Base-by-base conservation (phyloP, 2,329 filamentous ascomycete species). In the Xylaria sp. region DNA sequence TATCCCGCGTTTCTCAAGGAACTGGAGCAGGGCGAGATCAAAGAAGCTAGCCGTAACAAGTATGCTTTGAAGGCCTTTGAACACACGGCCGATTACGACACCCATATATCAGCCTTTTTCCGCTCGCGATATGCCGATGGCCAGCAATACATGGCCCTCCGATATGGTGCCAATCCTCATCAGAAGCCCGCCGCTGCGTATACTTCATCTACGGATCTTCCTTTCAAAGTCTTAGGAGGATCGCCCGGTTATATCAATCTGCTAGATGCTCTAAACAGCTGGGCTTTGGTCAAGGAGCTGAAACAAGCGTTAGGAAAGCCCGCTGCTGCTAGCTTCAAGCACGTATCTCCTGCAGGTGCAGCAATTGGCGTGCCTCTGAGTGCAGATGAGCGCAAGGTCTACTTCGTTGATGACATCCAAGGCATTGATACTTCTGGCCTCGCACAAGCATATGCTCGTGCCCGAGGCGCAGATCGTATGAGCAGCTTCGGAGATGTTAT, bases 1-100 rank as follows among this genome's bases (percentile, higher is more conserved):
- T 99, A 99, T 83, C 90, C 94, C 71, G 93, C 93, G 81, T 98
- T 99, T 85, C 87, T 99, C 64, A 90, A 91, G 80, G 94, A 98
- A 84, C 89, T 99, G 35, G 91, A 94, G 81, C 86, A 91, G 73
- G 95, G 94, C 71, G 93, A 95, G 80, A 91, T 99, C 77, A 90
- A 92, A 63, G 93, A 97, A 79, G 86, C 89, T 69, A 97, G 90
- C 85, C 91, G 94, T 75, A 94, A 97, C 81, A 85, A 89, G 66
- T 98, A 97, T 79, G 95, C 96, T 29, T 89, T 98, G 77, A 99
- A 99, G 88, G 96, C 96, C 18, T 99, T 99, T 79, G 93, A 97
- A 84, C 96, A 98, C 83, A 99, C 96, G 47, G 94, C 96, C 73
- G 94, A 97, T 81, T 99, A 99, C 82, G 96, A 99, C 80, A 88